Evolutionary conservation across 441 rosid species (phyloP), one percentile per base, ranked within the genome.

Genomic region (Adansonia grandidieri): DNA sequence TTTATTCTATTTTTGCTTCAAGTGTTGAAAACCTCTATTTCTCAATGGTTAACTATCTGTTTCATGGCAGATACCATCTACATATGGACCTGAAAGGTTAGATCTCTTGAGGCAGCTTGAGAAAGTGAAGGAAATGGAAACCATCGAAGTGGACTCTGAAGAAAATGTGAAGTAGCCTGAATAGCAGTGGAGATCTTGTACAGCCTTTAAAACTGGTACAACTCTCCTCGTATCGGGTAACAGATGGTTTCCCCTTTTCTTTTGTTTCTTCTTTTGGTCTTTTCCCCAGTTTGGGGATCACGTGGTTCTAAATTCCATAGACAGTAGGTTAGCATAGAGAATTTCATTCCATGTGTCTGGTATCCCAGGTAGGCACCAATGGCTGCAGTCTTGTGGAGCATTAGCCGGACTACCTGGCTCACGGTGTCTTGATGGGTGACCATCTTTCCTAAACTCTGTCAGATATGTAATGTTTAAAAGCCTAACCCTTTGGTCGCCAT

Each of bases 51-150:
- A 72, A 77, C 53, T 19, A 62, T 48, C 14, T 71, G 24, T 75
- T 60, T 66, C 71, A 76, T 82, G 77, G 70, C 89, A 96, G 99
- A 94, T 94, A 86, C 99, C 99, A 73, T 94, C 99, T 20, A 91
- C 98, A 3, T 94, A 96, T 68, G 99, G 99, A 80, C 73, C 95
- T n/a, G 98, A 94, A 84, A 91, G 98, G 86, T 80, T 96, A 84
- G 92, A 90, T 85, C 97, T 96, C 17, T 82, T 94, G 86, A 90
- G 98, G 86, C 94, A 96, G 87, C 96, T 96, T 53, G 94, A 96
- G 85, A 94, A 93, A 83, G 87, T 94, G 81, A 93, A 90, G 86
- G 91, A 94, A 87, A 80, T 91, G 87, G 87, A 94, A 86, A 81
- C 82, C 75, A 58, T 74, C 48, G 97, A 93, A 84, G 75, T 67